Evolutionary conservation across 164 flowering plant genomes (phyloP), one percentile per base, ranked within the genome.

Genomic region (Nelumbo lutea): DNA sequence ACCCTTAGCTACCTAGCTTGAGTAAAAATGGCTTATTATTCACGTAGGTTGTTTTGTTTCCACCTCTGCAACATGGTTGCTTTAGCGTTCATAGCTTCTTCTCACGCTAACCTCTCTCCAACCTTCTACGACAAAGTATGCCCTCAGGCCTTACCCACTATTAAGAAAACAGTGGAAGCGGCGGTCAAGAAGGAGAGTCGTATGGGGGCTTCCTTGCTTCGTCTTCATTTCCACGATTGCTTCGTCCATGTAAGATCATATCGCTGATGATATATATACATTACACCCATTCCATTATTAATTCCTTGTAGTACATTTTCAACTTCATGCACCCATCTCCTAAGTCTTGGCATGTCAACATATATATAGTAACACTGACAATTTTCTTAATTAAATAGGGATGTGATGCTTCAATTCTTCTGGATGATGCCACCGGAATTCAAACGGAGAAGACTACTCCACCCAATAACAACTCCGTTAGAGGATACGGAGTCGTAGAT

Each of bases 361-460:
- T 27, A 27, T 27, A 27, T 27, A 27, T 27, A 27, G 27, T 27
- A 27, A 27, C 27, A 27, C 27, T 27, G 27, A 27, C 27, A 27
- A 27, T 27, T 27, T 27, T 27, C 27, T 11, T 53, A 55, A 13
- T 62, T 10, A 10, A 59, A 60, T 59, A 87, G 91, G 91, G 91
- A 5, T 87, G 91, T 43, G 91, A 87, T 79, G 91, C 71, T 7
- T 87, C 89, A 0, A 47, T 85, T 38, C 73, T 87, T 13, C 70
- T 86, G 0, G 89, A 87, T 69, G 67, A 63, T 52, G 52, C 86
- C 5, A 3, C 75, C 14, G 73, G 59, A 42, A 69, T 84, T 39
- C 74, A 60, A 6, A 68, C 84, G 2, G 84, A 81, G 76, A 76
- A 79, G 50, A 78, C 53, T 1, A 68, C 84, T 1, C 8, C 10